These are phyloP conservation scores for Fusarium newnesense DNA, from an alignment of 2,329 filamentous ascomycete species.

Conservation along the genomic window DNA sequence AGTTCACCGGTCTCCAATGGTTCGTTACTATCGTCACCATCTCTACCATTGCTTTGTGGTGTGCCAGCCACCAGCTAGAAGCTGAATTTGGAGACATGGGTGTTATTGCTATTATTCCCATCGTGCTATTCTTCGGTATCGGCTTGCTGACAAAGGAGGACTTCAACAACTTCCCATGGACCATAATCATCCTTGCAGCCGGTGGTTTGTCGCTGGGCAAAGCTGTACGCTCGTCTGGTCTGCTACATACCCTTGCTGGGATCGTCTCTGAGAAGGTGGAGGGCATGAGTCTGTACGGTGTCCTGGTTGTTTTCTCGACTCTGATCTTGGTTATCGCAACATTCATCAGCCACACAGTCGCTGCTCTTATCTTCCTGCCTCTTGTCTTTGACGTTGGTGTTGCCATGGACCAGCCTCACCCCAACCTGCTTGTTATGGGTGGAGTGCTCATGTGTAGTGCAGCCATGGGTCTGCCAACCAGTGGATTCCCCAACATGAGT, in stretches of 20 bases:
- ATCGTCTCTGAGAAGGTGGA: conserved; percentile 79
- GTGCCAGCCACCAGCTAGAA: conserved; percentile 88
- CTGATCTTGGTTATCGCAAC: conserved; percentile 94
- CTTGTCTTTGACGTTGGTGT: conserved; percentile 88
- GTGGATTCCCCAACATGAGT: conserved; percentile 99
- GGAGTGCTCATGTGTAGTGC: conserved; percentile 96
- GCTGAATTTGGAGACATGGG: conserved; percentile 96
- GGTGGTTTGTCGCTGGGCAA: conserved; percentile 93
- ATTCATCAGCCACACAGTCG: conserved; percentile 97
- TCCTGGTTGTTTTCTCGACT: conserved; percentile 84
- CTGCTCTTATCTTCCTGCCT: conserved; percentile 92
- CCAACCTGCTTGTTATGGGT: conserved; percentile 95
- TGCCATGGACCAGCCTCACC: conserved; percentile 88
- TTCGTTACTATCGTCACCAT: conserved; percentile 90
- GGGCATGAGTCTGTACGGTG: conserved; percentile 83
- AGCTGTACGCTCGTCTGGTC: conserved; percentile 90
- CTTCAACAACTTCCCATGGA: conserved; percentile 99
- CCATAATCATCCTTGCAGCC: conserved; percentile 97
- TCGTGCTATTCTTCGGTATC: conserved; percentile 95
- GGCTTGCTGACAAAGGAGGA: conserved; percentile 98
- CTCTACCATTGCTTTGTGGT: conserved; percentile 90
- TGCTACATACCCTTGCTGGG: conserved; percentile 87
- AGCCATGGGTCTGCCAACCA: conserved; percentile 95
- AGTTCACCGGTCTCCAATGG: conserved; percentile 88
- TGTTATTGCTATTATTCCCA: conserved; percentile 94